phyloP scores from a whole-genome alignment of 2,329 filamentous ascomycete genomes.

The Fusarium proliferatum region DNA sequence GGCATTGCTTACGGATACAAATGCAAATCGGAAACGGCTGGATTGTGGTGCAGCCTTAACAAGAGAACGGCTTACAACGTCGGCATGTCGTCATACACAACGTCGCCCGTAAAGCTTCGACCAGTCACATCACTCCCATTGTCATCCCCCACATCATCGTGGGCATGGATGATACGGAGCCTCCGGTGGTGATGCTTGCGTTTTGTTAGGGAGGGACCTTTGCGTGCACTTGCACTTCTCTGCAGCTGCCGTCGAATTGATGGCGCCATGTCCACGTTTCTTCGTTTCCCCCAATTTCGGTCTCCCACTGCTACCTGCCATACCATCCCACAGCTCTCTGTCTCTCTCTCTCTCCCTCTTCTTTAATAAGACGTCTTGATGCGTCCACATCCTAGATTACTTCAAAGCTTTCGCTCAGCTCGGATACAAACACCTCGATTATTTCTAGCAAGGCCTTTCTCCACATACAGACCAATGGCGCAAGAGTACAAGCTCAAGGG shows the following conservation, averaged over 20 bases:
- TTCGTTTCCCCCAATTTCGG: conserved; percentile 18
- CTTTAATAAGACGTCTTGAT: conserved; percentile 29
- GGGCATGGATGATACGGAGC: conserved; percentile 34
- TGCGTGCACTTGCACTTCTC: not conserved
- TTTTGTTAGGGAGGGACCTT: conserved; percentile 9
- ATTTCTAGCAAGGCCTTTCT: conserved; percentile 35
- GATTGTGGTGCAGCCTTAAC: conserved; percentile 1
- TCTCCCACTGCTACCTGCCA: not conserved
- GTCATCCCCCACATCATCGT: conserved; percentile 44
- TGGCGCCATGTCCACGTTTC: conserved; percentile 29
- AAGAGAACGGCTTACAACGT: not conserved
- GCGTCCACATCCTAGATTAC: conserved; percentile 24
- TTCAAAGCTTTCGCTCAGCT: conserved; percentile 26
- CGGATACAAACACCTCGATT: conserved; percentile 20
- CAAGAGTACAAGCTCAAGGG: conserved; percentile 79
- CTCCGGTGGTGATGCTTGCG: conserved; percentile 31
- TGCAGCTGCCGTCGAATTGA: conserved; percentile 2
- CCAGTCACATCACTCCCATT: conserved; percentile 39
- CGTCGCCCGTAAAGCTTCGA: conserved; percentile 12
- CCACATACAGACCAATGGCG: conserved; percentile 57
- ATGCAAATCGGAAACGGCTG: not conserved
- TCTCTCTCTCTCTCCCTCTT: not conserved
- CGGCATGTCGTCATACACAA: conserved; percentile 40
- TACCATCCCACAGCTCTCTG: not conserved
- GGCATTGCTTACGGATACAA: conserved; percentile 12